phyloP scores from a whole-genome alignment of 352 stramenopile genomes.

The Vaucheria bursata region DNA sequence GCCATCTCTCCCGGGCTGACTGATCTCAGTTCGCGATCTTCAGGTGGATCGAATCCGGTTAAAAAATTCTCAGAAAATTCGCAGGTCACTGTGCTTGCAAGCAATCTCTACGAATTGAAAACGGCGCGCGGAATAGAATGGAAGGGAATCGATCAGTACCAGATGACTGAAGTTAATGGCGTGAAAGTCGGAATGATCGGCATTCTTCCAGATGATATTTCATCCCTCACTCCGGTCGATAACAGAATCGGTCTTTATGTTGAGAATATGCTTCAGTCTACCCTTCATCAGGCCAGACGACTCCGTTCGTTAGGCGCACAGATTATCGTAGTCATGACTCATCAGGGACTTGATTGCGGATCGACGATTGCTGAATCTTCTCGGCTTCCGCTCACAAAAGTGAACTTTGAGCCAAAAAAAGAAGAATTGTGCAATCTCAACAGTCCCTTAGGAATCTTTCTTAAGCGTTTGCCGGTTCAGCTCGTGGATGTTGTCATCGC shows the following conservation, averaged over 20 bases:
- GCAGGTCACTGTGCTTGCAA: not conserved
- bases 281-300: not conserved
- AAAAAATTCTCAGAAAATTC: not conserved
- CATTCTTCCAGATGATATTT: not conserved
- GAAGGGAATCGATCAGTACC: not conserved
- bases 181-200: not conserved
- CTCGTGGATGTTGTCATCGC: not conserved
- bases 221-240: not conserved
- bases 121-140: not conserved
- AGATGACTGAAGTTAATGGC: not conserved
- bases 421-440: not conserved
- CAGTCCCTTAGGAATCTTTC: not conserved
- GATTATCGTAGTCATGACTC: not conserved
- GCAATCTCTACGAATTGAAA: slow-evolving; percentile 1
- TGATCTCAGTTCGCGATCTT: not conserved
- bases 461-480: not conserved
- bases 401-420: not conserved
- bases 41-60: not conserved
- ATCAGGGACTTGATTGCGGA: not conserved
- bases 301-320: not conserved
- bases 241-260: not conserved
- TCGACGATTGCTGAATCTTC: not conserved
- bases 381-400: not conserved
- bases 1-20: not conserved
- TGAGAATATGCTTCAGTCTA: slow-evolving; percentile 1